Evolutionary conservation across 129 eudicot species (phyloP), one percentile per base, ranked within the genome.

Genomic region (Flaveria linearis): DNA sequence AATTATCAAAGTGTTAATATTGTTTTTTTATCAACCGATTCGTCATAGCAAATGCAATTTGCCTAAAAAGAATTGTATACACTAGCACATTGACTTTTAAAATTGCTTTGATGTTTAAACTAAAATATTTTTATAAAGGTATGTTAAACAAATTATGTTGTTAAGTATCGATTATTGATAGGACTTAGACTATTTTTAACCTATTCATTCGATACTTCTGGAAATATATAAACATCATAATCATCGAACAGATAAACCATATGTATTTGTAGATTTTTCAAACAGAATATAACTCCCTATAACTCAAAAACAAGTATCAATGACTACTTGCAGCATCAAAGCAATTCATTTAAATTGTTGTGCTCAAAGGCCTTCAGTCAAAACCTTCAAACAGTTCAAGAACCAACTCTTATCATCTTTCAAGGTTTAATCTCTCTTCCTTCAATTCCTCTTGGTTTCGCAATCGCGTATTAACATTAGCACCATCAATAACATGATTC

Each of bases 391-490:
- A 56, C 83, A 78, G 36, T 50, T 82, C 66, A 86, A 72, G 23
- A 73, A n/a, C 67, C 78, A 83, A 17, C 68, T 82, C 66, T 41
- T 81, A 60, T 77, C 86, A 58, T 80, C 92, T 55, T 69, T 88
- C 64, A 76, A 83, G 90, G 90, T 81, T 53, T 9, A 20, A 16
- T 71, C 61, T 68, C 64, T 72, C 17, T 64, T 43, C 30, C 33
- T 57, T 42, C 60, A 11, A 45, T 45, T 11, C 50, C 63, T 75
- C 66, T 65, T 33, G 15, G 8, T 58, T 57, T 30, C 46, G 42
- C 16, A 50, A 7, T 71, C 17, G 0, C 30, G 30, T 23, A 26
- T 39, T 51, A n/a, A 51, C 15, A 25, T 60, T 61, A 18, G 67
- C 49, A 22, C 46, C 57, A 67, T 45, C 25, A 17, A 14, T 18